These are phyloP conservation scores for Podospora pseudocomata DNA, from an alignment of 495 filamentous ascomycete genomes.

Conservation along the genomic window DNA sequence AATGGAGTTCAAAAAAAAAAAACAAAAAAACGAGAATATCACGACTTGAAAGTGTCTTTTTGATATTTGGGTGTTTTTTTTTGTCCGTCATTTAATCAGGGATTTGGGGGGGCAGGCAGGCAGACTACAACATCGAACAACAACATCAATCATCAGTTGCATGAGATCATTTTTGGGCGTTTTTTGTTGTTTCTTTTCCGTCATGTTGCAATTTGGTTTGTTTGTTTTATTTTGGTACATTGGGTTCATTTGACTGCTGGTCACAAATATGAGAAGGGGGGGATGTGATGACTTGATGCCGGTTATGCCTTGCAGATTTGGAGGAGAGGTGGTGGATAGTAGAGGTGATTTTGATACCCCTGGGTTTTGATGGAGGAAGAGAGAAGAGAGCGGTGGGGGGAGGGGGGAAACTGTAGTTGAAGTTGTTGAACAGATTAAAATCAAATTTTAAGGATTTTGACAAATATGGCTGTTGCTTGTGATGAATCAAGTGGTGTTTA, in stretches of 20 bases:
- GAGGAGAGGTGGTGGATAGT: neutral
- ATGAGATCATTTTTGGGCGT: neutral
- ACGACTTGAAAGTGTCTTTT: neutral
- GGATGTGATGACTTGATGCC: neutral
- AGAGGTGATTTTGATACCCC: neutral
- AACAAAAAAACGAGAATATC: neutral
- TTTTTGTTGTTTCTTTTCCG: neutral
- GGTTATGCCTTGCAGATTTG: neutral
- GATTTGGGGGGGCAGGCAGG: neutral
- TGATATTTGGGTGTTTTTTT: neutral
- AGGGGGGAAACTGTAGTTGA: too few relatives aligned
- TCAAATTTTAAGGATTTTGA: too few relatives aligned
- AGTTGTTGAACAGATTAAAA: too few relatives aligned
- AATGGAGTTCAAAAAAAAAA: neutral
- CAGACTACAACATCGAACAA: neutral
- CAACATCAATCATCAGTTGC: neutral
- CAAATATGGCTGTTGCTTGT: too few relatives aligned
- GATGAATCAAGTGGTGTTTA: too few relatives aligned
- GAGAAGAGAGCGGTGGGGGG: neutral
- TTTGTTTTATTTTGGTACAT: neutral
- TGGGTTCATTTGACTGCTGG: neutral
- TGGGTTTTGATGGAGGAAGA: neutral
- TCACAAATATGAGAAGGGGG: neutral
- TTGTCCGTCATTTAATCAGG: neutral
- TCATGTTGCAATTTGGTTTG: neutral